phyloP scores from a whole-genome alignment of 345 rosid species.

The Arabidopsis arenosa region DNA sequence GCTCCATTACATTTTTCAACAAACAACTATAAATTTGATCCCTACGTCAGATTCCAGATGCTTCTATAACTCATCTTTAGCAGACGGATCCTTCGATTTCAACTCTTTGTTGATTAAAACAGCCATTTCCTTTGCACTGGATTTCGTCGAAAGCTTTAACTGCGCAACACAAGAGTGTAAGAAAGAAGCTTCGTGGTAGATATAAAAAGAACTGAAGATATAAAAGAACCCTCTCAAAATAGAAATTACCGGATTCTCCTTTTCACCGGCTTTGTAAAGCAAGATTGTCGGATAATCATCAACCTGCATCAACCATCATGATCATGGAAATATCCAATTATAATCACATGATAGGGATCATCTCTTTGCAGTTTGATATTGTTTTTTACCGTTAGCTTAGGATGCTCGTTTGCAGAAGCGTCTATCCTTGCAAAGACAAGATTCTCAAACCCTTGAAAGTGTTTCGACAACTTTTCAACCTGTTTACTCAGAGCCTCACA shows the following conservation, averaged over 20 bases:
- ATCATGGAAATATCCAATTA: conserved; percentile 61
- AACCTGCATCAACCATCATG: conserved; percentile 51
- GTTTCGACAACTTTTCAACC: conserved; percentile 83
- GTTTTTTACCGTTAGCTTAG: conserved; percentile 64
- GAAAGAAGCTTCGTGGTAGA: not conserved
- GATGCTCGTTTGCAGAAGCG: conserved; percentile 90
- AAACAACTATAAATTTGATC: conserved; percentile 8
- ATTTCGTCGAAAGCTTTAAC: conserved; percentile 69
- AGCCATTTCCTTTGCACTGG: conserved; percentile 45
- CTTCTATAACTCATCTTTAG: conserved; percentile 42
- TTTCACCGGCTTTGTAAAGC: conserved; percentile 66
- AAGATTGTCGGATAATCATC: conserved; percentile 75
- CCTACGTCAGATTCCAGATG: not conserved
- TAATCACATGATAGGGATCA: conserved; percentile 62
- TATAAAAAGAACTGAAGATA: conserved; percentile 45
- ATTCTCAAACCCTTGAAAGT: conserved; percentile 71
- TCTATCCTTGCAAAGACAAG: conserved; percentile 83
- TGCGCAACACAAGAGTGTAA: conserved; percentile 55
- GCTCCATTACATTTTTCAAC: conserved; percentile 11
- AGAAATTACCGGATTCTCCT: conserved; percentile 66
- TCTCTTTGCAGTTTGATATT: conserved; percentile 58
- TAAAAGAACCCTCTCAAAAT: conserved; percentile 11
- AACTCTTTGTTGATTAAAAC: conserved; percentile 39
- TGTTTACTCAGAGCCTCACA: conserved; percentile 81
- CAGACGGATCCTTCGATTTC: conserved; percentile 11